Evolutionary conservation across 257 asterid species (phyloP).

Genomic region (Ilex asprella): DNA sequence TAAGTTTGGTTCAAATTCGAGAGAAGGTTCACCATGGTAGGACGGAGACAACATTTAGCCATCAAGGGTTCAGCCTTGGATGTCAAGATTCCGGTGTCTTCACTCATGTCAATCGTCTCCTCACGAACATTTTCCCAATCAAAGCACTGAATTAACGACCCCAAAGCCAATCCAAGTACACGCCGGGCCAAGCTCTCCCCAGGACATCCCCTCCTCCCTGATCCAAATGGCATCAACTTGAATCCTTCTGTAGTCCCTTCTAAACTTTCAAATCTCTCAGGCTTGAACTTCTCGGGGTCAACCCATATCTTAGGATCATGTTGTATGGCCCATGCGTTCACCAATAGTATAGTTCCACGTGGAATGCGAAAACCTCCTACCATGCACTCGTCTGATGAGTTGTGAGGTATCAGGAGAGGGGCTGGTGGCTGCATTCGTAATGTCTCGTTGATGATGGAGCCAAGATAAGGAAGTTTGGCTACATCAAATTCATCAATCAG

Average conservation of each 20-base stretch:
- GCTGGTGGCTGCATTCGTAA: conserved; percentile 18
- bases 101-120: conserved; percentile 21
- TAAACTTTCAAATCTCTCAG: conserved; percentile 21
- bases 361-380: conserved; percentile 23
- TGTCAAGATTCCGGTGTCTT: conserved; percentile 8
- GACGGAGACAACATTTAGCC: conserved; percentile 18
- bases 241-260: conserved; percentile 14
- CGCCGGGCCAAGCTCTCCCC: conserved; percentile 16
- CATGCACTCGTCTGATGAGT: conserved; percentile 20
- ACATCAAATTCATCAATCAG: conserved; percentile 49
- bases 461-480: conserved; percentile 24
- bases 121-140: conserved; percentile 19
- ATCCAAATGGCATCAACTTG: conserved; percentile 23
- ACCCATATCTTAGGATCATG: conserved; percentile 21
- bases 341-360: conserved; percentile 17
- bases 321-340: conserved; percentile 25
- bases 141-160: conserved; percentile 22
- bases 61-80: conserved; percentile 18
- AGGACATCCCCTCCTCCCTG: conserved; percentile 25
- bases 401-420: conserved; percentile 17
- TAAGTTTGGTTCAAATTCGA: neutral
- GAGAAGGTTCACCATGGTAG: conserved; percentile 6
- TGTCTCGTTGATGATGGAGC: conserved; percentile 14
- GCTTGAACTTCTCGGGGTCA: conserved; percentile 20
- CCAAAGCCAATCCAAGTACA: conserved; percentile 11